Conservation (phyloP, 768 basidiomycete genomes). For the Lactarius hatsudake region DNA sequence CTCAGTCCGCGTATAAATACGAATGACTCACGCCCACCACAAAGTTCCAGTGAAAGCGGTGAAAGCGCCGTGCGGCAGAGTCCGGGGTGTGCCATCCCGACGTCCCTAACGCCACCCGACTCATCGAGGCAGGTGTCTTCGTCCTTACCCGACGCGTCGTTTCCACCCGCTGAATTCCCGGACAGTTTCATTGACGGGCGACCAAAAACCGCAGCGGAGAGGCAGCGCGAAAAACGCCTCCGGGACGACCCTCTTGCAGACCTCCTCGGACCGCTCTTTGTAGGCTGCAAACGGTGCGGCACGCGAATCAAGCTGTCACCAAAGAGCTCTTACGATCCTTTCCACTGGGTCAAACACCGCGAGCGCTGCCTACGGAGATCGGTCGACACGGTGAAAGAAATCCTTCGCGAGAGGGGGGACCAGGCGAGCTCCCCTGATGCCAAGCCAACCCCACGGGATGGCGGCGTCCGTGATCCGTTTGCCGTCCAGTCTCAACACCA, state of each 20-base stretch:
- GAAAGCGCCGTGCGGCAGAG: constrained; percentile 7
- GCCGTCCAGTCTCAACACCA: neutral
- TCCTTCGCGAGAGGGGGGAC: constrained; percentile 18
- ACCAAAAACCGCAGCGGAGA: constrained; percentile 27
- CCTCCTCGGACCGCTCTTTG: constrained; percentile 24
- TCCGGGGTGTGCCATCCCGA: constrained; percentile 9
- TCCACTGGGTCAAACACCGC: constrained; percentile 29
- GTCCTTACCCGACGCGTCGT: neutral
- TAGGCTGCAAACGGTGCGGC: constrained; percentile 27
- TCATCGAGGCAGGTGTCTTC: constrained; percentile 7
- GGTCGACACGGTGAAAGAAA: constrained; percentile 18
- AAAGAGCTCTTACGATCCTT: constrained; percentile 26
- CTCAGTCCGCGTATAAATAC: constrained; percentile 3
- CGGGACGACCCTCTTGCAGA: constrained; percentile 28
- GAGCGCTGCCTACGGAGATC: constrained; percentile 28
- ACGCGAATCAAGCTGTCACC: constrained; percentile 27
- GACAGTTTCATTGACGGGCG: constrained; percentile 24
- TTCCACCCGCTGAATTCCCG: neutral
- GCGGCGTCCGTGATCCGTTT: neutral
- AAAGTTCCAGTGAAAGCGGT: constrained; percentile 14
- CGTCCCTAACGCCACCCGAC: constrained; percentile 8
- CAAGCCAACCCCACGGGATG: neutral
- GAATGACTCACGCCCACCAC: constrained; percentile 12
- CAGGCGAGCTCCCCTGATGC: neutral
- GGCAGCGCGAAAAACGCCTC: constrained; percentile 24